phyloP scores from a whole-genome alignment of 208 protist genomes.

The Crithidia acanthocephali region DNA sequence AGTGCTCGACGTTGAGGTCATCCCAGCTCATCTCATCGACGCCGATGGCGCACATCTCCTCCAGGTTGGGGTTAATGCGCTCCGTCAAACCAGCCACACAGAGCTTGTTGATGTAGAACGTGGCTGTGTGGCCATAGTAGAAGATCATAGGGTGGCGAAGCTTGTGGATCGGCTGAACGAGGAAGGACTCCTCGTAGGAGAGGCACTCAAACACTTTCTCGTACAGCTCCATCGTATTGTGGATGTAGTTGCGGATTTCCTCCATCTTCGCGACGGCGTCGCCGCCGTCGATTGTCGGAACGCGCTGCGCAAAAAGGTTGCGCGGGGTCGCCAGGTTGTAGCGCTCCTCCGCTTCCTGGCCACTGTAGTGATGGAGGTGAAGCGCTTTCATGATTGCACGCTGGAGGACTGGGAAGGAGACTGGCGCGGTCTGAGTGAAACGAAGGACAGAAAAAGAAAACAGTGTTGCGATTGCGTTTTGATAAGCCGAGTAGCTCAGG shows the following conservation, averaged over 20 bases:
- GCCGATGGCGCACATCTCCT: slow-evolving; percentile 95
- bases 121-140: slow-evolving; percentile 96
- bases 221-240: slow-evolving; percentile 86
- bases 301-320: slow-evolving; percentile 68
- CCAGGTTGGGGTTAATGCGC: slow-evolving; percentile 85
- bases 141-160: slow-evolving; percentile 97
- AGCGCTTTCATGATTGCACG: slow-evolving; percentile 45
- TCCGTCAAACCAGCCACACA: slow-evolving; percentile 80
- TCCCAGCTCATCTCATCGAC: slow-evolving; percentile 99
- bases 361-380: slow-evolving; percentile 50
- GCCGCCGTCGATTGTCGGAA: slow-evolving; percentile 51
- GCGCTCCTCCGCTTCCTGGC: slow-evolving; percentile 46
- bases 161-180: slow-evolving; percentile 85
- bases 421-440: not conserved
- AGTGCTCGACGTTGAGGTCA: slow-evolving; percentile 90
- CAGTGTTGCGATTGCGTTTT: not conserved
- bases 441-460: slow-evolving; percentile 21
- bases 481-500: no score
- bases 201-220: slow-evolving; percentile 90
- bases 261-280: slow-evolving; percentile 70
- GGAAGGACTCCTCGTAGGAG: slow-evolving; percentile 82
- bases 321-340: slow-evolving; percentile 51
- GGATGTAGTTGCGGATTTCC: slow-evolving; percentile 89
- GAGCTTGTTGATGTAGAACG: slow-evolving; percentile 97
- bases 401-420: slow-evolving; percentile 20